Evolutionary conservation across 2,329 filamentous ascomycete species (phyloP), one percentile per base, ranked within the genome.

Genomic region (Colletotrichum navitas): DNA sequence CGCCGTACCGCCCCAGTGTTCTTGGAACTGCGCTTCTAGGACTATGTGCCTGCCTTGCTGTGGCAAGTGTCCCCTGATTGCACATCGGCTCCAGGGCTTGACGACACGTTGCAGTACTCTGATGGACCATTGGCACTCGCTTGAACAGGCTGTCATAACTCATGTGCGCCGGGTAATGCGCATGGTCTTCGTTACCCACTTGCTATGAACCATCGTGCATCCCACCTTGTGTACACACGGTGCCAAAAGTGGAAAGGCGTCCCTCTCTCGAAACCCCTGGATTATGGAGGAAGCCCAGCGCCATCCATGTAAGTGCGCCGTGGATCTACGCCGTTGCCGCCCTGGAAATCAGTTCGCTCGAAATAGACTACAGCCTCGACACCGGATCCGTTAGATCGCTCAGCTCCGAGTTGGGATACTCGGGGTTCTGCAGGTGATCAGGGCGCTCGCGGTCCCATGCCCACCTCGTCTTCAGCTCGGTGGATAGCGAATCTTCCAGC

Each of bases 371-470:
- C 59, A 83, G 60, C 72, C 75, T 80, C 16, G 79, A 74, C 18
- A 64, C 62, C 5, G 77, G 68, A 49, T 82, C 81, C 58, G 80
- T 55, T 64, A 90, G 76, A 74, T 90, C 86, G 63, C 80, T 85
- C 84, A 91, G 85, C 83, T 91, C 88, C 5, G 82, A 81, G 59
- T 85, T 83, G 10, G 89, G 89, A 78, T 84, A 91, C 76, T 89
- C 87, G 10, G 85, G 82, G 75, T 89, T 89, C 14, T 83, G 76
- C 2, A 82, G 79, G 3, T 83, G 78, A 74, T 89, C 86, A 2
- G 89, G 88, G 29, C 87, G 80, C 76, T 89, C 85, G 16, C 89
- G 84, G 77, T 92, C 88, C 87, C 87, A 89, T 5, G 86, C 86
- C 87, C 88, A 89, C 74, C 84, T 85, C 62, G 79, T 75, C 59